phyloP scores from a whole-genome alignment of 495 filamentous ascomycete genomes.

The Talaromyces adpressus region DNA sequence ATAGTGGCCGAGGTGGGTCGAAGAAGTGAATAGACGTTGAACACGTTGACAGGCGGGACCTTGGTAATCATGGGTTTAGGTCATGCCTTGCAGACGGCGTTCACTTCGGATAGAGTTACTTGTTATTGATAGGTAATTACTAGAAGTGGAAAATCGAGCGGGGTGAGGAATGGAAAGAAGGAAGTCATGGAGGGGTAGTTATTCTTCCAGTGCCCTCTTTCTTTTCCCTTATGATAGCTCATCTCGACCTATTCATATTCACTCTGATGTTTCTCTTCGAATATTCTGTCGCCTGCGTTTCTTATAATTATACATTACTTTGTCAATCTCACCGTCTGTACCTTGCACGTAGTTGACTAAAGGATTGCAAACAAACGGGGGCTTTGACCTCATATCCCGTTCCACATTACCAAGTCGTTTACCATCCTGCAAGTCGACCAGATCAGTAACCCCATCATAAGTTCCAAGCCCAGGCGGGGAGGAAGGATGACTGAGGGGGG shows the following conservation, averaged over 20 bases:
- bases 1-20: not conserved
- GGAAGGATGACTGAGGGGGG: not conserved
- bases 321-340: not conserved
- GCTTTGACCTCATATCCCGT: not conserved
- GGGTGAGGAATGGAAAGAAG: not conserved
- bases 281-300: not conserved
- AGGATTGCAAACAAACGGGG: not conserved
- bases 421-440: conserved; percentile 1
- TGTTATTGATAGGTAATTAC: not conserved
- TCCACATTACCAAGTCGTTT: not conserved
- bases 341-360: not conserved
- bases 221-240: not conserved
- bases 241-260: not conserved
- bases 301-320: not conserved
- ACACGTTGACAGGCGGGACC: not conserved
- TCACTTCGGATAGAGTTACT: not conserved
- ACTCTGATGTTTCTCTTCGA: not conserved
- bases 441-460: not conserved
- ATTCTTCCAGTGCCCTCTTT: not conserved
- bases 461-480: not conserved
- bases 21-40: not conserved
- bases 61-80: not conserved
- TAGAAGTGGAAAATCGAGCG: not conserved
- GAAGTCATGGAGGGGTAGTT: not conserved
- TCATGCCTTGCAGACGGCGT: not conserved